Evolutionary conservation across 768 basidiomycete genomes (phyloP).

Genomic region (Russula griseocarnosa): DNA sequence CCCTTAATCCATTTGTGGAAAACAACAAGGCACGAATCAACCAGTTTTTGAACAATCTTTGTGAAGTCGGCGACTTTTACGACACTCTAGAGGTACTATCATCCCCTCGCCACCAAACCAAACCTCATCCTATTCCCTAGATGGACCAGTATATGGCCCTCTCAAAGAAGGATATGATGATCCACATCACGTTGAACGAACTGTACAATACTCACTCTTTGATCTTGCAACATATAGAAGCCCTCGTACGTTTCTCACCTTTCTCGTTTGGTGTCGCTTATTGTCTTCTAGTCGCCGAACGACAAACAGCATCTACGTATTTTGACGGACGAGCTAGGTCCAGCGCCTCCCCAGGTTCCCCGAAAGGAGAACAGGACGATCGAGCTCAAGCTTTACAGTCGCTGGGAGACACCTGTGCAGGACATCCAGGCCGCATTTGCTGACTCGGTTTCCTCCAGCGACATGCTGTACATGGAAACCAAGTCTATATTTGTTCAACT

Average conservation of each 20-base stretch:
- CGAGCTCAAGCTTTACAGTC: conserved; percentile 88
- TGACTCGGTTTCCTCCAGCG: conserved; percentile 94
- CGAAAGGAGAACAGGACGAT: conserved; percentile 96
- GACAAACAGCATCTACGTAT: conserved; percentile 98
- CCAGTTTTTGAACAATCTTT: conserved; percentile 91
- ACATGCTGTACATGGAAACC: conserved; percentile 99
- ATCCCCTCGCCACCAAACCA: background rate
- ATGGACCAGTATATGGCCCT: conserved; percentile 99
- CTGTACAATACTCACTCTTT: conserved; percentile 97
- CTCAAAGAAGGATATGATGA: conserved; percentile 97
- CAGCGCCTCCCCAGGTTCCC: conserved; percentile 91
- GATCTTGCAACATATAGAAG: conserved; percentile 92
- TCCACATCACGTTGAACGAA: conserved; percentile 98
- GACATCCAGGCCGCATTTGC: conserved; percentile 95
- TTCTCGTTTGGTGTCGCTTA: background rate
- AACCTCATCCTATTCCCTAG: conserved; percentile 40
- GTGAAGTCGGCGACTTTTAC: conserved; percentile 99
- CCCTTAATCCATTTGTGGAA: conserved; percentile 97
- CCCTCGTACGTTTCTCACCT: conserved; percentile 62
- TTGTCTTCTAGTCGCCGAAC: conserved; percentile 71
- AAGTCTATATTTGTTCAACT: conserved; percentile 99
- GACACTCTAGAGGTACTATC: conserved; percentile 84
- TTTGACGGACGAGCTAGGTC: conserved; percentile 91
- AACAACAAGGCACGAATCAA: conserved; percentile 98
- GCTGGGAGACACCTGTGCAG: conserved; percentile 99